Base-by-base conservation (phyloP, 495 filamentous ascomycete species). In the Penicillium macrosclerotiorum region DNA sequence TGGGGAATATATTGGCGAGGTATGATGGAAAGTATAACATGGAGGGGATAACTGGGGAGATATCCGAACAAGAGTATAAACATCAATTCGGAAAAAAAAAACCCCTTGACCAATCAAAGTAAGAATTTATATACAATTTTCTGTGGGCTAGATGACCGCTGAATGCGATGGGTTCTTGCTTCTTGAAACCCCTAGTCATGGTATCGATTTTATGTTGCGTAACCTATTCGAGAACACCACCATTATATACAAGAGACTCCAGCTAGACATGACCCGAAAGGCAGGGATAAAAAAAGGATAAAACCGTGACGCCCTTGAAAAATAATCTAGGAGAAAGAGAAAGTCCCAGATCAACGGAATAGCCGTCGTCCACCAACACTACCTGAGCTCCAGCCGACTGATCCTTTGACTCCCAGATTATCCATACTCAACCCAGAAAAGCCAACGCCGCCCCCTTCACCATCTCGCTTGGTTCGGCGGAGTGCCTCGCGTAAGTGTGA, bases 401-500 rank as follows among this genome's bases (percentile, higher is more conserved):
- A 77, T 48, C 87, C 85, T 17, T 77, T 70, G 3, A 84, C 82
- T 31, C 76, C 83, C 25, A 83, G 66, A 45, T 85, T 81, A 60
- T 86, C 85, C 47, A 87, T 62, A 66, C 82, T 81, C 53, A 90
- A 61, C 43, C 87, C 85, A 1, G 82, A 83, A 35, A 90, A 79
- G 3, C 86, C 84, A 5, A 85, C 86, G 11, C 81, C 82, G 18
- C 88, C 89, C 3, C 80, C 75, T 38, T 80, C 73, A 11, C 73
- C 66, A 55, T 84, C 74, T 34, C 78, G 77, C 62, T 84, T 86
- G 52, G 85, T 84, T 42, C 90, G 77, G 42, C 89, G 74, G 19
- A 86, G 67, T 8, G 88, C 88, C 62, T 95, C 88, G 17, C 88
- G 75, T 26, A 96, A 67, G 71, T 95, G 90, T 43, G 90, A 83